These are phyloP conservation scores for Tricholoma furcatifolium DNA, from an alignment of 768 basidiomycete genomes.

Conservation along the genomic window DNA sequence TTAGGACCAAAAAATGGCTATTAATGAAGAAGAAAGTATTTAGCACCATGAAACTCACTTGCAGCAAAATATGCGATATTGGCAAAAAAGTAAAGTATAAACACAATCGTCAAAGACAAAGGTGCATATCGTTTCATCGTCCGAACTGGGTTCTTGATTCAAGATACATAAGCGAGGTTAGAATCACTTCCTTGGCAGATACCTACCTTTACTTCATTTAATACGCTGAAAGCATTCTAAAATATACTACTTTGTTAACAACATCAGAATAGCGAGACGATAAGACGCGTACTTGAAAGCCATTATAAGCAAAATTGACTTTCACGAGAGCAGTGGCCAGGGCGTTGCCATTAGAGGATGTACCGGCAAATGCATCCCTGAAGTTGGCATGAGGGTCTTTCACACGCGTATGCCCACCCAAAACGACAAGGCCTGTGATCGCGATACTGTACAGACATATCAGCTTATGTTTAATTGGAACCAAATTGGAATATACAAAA, in stretches of 20 bases:
- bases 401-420: slow-evolving; percentile 57
- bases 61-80: slow-evolving; percentile 43
- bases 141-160: slow-evolving; percentile 35
- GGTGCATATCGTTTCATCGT: slow-evolving; percentile 46
- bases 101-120: slow-evolving; percentile 44
- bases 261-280: not conserved
- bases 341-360: slow-evolving; percentile 47
- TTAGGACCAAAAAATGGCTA: slow-evolving; percentile 14
- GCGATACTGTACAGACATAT: slow-evolving; percentile 33
- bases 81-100: slow-evolving; percentile 45
- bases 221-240: slow-evolving; percentile 44
- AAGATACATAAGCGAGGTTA: not conserved
- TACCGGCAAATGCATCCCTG: slow-evolving; percentile 54
- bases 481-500: slow-evolving; percentile 22
- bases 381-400: slow-evolving; percentile 59
- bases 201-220: slow-evolving; percentile 39
- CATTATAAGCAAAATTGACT: slow-evolving; percentile 37
- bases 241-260: not conserved
- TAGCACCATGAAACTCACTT: slow-evolving; percentile 16
- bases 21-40: not conserved
- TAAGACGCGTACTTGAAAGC: slow-evolving; percentile 30
- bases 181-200: not conserved
- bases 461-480: not conserved
- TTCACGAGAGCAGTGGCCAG: slow-evolving; percentile 35
- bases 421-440: slow-evolving; percentile 57